phyloP scores from a whole-genome alignment of 495 filamentous ascomycete genomes.

The Chaetomium fimeti region DNA sequence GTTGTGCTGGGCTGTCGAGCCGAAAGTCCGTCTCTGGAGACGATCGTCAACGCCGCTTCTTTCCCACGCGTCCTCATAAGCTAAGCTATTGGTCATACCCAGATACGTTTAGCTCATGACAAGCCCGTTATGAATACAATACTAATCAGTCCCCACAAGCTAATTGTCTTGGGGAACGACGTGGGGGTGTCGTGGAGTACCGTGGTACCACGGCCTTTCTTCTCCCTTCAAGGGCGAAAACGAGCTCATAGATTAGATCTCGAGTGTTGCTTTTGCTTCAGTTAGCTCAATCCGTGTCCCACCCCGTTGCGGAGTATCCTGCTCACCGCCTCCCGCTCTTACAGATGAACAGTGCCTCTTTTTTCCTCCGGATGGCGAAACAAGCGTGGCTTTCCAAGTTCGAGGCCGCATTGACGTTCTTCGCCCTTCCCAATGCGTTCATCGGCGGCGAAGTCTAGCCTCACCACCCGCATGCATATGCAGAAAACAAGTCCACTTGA shows the following conservation, averaged over 20 bases:
- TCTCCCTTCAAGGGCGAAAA: neutral
- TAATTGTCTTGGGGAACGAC: too few relatives aligned
- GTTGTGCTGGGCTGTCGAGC: neutral
- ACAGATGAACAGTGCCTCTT: neutral
- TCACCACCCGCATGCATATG: conserved; percentile 3
- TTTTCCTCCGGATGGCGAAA: neutral
- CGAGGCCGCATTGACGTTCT: neutral
- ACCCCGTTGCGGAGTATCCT: neutral
- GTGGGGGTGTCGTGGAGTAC: too few relatives aligned
- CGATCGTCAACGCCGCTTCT: neutral
- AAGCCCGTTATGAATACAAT: neutral
- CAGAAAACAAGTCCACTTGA: neutral
- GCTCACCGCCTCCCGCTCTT: neutral
- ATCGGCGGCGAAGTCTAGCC: neutral
- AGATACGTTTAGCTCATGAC: neutral
- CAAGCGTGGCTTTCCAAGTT: neutral
- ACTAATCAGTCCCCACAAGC: too few relatives aligned
- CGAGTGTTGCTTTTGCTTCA: neutral
- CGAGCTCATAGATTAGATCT: neutral
- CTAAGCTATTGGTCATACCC: neutral
- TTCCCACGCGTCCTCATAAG: neutral
- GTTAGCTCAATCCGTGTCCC: neutral
- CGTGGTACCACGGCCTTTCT: too few relatives aligned
- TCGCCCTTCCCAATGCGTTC: neutral
- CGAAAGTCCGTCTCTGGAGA: neutral